Evolutionary conservation across 768 basidiomycete genomes (phyloP).

Genomic region (Serendipita sp.): DNA sequence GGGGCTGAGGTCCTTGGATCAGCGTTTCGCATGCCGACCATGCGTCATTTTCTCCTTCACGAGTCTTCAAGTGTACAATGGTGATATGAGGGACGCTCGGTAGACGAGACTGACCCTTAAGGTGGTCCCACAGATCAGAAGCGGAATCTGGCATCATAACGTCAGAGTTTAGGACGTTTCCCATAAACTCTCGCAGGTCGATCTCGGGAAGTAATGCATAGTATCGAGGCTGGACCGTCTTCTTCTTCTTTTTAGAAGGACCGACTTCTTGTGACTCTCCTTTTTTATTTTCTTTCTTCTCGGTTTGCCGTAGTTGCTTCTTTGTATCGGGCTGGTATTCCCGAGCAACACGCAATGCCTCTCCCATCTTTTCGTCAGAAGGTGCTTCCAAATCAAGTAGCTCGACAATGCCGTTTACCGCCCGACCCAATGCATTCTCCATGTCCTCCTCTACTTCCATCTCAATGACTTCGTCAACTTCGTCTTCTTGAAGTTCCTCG

Average conservation of each 20-base stretch:
- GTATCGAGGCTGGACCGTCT: conserved; percentile 35
- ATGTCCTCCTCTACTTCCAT: conserved; percentile 44
- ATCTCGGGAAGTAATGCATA: conserved; percentile 66
- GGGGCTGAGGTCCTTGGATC: conserved; percentile 23
- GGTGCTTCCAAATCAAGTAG: conserved; percentile 41
- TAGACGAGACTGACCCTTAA: conserved; percentile 34
- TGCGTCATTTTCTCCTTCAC: conserved; percentile 22
- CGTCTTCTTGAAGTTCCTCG: conserved; percentile 41
- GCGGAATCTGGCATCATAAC: conserved; percentile 20
- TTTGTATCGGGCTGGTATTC: conserved; percentile 24
- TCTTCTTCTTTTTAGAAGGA: conserved; percentile 20
- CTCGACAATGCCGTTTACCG: conserved; percentile 40
- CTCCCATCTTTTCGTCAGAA: conserved; percentile 35
- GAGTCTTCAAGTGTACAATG: conserved; percentile 52
- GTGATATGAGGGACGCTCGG: conserved; percentile 65
- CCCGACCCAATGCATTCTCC: conserved; percentile 38
- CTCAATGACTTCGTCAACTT: conserved; percentile 54
- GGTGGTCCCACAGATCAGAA: conserved; percentile 29
- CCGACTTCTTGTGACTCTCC: too few relatives aligned
- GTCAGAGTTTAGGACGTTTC: conserved; percentile 21
- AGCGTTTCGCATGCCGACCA: conserved; percentile 41
- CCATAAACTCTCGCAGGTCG: conserved; percentile 37
- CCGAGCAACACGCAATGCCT: conserved; percentile 28
- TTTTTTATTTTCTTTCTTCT: conserved; percentile 11
- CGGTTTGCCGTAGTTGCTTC: conserved; percentile 14